These are phyloP conservation scores for Cercospora zeina DNA, from an alignment of 2,329 filamentous ascomycete species.

Conservation along the genomic window DNA sequence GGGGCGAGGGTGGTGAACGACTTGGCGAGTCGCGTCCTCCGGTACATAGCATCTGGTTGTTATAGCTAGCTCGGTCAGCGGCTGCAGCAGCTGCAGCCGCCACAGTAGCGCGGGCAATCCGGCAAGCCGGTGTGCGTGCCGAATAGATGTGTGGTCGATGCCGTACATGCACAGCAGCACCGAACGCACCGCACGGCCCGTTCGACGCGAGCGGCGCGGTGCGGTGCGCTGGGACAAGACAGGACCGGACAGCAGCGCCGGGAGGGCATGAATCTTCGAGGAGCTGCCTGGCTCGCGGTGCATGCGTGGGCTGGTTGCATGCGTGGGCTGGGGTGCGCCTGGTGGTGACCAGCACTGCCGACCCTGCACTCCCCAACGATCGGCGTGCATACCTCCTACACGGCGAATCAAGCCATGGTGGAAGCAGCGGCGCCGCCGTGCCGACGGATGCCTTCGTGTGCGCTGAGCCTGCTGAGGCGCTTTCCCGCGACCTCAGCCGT, in stretches of 20 bases:
- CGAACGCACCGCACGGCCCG: background rate
- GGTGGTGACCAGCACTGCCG: background rate
- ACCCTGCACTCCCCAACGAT: background rate
- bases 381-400: background rate
- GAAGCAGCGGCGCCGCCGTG: slow-evolving; percentile 5
- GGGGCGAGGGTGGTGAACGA: slow-evolving; percentile 28
- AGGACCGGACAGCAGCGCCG: too few relatives aligned
- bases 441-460: background rate
- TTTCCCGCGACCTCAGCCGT: background rate
- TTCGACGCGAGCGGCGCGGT: background rate
- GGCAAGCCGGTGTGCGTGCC: background rate
- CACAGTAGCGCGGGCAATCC: slow-evolving; percentile 1
- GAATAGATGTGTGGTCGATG: background rate
- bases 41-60: slow-evolving; percentile 7
- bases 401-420: slow-evolving; percentile 12
- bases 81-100: slow-evolving; percentile 12
- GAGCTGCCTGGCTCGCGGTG: background rate
- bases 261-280: too few relatives aligned
- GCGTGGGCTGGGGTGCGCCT: background rate
- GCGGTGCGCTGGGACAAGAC: too few relatives aligned
- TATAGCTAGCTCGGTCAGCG: slow-evolving; percentile 11
- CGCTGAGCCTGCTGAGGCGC: background rate
- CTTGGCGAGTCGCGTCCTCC: slow-evolving; percentile 29
- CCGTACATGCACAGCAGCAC: too few relatives aligned
- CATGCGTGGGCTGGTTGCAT: too few relatives aligned